A percentile compares a stretch with the other conserved stretches of the same genome.
These are phyloP conservation scores for Backusella tarrabulga DNA, from an alignment of 192 early-diverging fungal species.

Conservation along the genomic window DNA sequence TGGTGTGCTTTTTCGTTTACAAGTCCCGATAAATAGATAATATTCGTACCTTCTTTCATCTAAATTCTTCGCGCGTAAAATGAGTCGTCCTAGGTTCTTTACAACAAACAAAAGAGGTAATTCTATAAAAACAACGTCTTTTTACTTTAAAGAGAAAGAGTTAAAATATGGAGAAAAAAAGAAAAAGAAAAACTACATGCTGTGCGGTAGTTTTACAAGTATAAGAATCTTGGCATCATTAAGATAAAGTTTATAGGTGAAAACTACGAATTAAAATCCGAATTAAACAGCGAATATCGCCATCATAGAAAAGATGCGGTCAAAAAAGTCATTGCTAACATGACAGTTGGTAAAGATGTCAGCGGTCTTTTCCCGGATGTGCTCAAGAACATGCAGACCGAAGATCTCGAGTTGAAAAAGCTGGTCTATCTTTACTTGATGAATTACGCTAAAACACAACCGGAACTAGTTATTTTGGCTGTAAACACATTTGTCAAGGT, in stretches of 20 bases:
- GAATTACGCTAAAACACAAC: slow-evolving; percentile 96
- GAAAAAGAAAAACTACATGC: not conserved
- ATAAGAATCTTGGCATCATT: not conserved
- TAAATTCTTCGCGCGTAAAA: not conserved
- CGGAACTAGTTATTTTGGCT: slow-evolving; percentile 94
- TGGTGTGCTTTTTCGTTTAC: not conserved
- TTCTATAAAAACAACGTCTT: not conserved
- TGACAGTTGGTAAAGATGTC: slow-evolving; percentile 99
- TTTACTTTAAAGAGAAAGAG: not conserved
- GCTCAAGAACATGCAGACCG: slow-evolving; percentile 99
- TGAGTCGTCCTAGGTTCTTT: slow-evolving; percentile 66
- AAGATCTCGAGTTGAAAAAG: slow-evolving; percentile 97
- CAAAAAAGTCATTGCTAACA: slow-evolving; percentile 98
- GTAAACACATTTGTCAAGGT: slow-evolving; percentile 98
- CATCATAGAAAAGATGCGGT: slow-evolving; percentile 96
- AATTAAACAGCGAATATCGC: slow-evolving; percentile 96
- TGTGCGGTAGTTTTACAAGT: not conserved
- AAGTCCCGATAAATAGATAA: not conserved
- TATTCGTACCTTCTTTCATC: not conserved
- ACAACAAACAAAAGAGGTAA: slow-evolving; percentile 74
- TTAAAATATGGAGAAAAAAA: not conserved
- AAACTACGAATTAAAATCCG: slow-evolving; percentile 96
- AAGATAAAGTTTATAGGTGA: slow-evolving; percentile 66
- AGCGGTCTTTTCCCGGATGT: slow-evolving; percentile 94
- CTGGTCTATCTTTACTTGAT: slow-evolving; percentile 97